Base-by-base conservation (phyloP, 495 filamentous ascomycete species). In the Daldinia childiae region DNA sequence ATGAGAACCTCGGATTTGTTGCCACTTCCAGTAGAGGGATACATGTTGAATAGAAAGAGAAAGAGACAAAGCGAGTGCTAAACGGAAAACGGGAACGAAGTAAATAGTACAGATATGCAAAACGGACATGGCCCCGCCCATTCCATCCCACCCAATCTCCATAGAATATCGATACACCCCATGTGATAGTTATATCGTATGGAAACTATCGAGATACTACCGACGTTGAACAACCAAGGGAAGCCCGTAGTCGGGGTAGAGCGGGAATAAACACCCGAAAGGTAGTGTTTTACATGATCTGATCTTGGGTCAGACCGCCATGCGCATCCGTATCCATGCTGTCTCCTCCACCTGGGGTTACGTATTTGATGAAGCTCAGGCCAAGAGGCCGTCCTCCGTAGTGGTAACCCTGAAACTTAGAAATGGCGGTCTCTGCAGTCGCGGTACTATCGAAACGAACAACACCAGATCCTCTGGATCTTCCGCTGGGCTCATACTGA, bases 371-470 rank as follows among this genome's bases (percentile, higher is more conserved):
- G 79, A 91, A 98, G 73, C 88, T 92, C 64, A 99, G 87, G 30
- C 94, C 93, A 58, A 99, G 89, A 66, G 96, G 95, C 68, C 95
- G 92, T 45, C 95, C 95, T 69, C 95, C 95, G 77, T 99, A 99
- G 77, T 97, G 92, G 76, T 99, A 99, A 58, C 94, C 94, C 71
- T 94, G 93, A 84, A 99, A 99, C 77, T 98, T 99, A 74, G 92
- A 90, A 76, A 98, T 99, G 26, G 94, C 90, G 58, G 93, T 97
- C 74, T 97, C 95, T 1, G 95, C 93, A 74, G 92, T 95, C 11
- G 94, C 90, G 9, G 88, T 79, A 45, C 79, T 89, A 71, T 96
- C 92, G 77, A 99, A 98, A 68, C 95, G 89, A 58, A 99, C 96
- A 48, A 99, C 95, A 77, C 95, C 95, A 54, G 92, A 97, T 55